Evolutionary conservation across 768 basidiomycete species (phyloP).

Genomic region (Leucosporidium scottii): DNA sequence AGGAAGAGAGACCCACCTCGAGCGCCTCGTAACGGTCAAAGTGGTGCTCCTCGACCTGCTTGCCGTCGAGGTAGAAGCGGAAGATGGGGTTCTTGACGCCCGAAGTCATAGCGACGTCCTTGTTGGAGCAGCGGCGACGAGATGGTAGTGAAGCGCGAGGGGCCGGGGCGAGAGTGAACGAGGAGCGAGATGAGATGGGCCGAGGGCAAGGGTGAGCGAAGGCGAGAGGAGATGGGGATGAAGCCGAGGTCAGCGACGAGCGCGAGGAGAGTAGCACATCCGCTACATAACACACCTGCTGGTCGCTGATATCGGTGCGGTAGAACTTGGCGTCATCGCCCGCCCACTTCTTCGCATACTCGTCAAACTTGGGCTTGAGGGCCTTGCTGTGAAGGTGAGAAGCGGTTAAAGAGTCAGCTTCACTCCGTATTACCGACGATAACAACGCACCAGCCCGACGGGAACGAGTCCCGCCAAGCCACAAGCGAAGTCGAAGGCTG

Average conservation of each 20-base stretch:
- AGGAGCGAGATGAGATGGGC: too few species aligned
- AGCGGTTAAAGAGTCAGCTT: neutral
- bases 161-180: too few species aligned
- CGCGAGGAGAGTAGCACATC: neutral
- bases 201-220: too few species aligned
- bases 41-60: slow-evolving; percentile 26
- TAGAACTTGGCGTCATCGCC: slow-evolving; percentile 16
- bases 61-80: slow-evolving; percentile 25
- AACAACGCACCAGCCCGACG: too few species aligned
- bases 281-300: slow-evolving; percentile 10
- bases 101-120: slow-evolving; percentile 27
- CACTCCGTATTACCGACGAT: too few species aligned
- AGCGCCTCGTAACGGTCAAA: slow-evolving; percentile 18
- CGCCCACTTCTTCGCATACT: slow-evolving; percentile 7
- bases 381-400: slow-evolving; percentile 8
- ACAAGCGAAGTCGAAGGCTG: too few species aligned
- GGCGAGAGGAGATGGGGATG: too few species aligned
- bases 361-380: slow-evolving; percentile 21
- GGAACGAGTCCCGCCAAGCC: too few species aligned
- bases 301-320: slow-evolving; percentile 28
- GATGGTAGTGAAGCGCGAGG: too few species aligned
- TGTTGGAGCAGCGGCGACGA: neutral
- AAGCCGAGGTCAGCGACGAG: neutral
- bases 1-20: slow-evolving; percentile 12
- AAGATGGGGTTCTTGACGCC: slow-evolving; percentile 24